Evolutionary conservation across 2,329 filamentous ascomycete genomes (phyloP), one percentile per base, ranked within the genome.

Genomic region (Immersiporthe knoxdaviesiana): DNA sequence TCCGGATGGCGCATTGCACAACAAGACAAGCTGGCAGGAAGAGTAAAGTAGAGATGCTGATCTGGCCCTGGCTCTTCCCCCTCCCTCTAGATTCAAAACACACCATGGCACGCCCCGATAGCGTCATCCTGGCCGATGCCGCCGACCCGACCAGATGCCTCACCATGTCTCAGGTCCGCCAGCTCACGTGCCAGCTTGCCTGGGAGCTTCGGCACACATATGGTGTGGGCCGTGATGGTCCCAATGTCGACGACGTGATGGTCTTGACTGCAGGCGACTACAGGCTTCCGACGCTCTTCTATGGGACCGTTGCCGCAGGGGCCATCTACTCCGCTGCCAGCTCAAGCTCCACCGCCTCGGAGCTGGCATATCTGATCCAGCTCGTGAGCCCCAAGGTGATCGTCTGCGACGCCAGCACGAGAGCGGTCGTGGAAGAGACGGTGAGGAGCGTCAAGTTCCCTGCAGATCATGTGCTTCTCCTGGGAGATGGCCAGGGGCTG

Each of bases 261-360:
- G 81, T 84, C 24, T 83, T 89, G 37, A 87, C 85, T 0, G 83
- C 84, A 0, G 88, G 88, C 1, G 85, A 89, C 72, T 83, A 83
- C 60, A 79, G 88, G 6, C 79, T 89, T 0, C 83, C 86, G 0
- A 79, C 83, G 16, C 72, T 87, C 1, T 86, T 87, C 74, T 89
- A 82, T 72, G 85, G 83, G 18, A 83, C 88, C 65, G 80, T 90
- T 60, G 87, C 85, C 3, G 86, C 87, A 2, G 87, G 84, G 0
- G 88, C 87, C 24, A 82, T 90, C 35, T 90, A 87, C 73, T 86
- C 85, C 8, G 84, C 85, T 6, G 85, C 85, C 0, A 85, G 82
- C 61, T 80, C 85, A 0, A 80, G 82, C 0, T 83, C 81, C 6
- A 87, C 86, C 0, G 78, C 81, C 0, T 73, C 78, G 2, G 88